A percentile compares a stretch with the other conserved stretches of the same genome.
Conservation (phyloP, 257 asterid genomes). For the Solanum boliviense region DNA sequence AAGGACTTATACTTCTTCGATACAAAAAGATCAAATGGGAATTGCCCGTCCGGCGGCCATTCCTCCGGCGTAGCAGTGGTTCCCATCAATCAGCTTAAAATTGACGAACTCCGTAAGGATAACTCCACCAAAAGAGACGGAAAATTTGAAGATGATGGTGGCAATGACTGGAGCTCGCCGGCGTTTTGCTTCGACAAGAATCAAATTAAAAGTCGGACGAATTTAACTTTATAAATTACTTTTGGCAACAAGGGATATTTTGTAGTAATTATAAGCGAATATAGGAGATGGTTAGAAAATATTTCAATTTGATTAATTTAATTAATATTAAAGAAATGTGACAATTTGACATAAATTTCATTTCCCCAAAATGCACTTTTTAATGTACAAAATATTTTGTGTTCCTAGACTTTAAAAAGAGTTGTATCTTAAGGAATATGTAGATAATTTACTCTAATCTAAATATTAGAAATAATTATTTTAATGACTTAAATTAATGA, state of each 20-base stretch:
- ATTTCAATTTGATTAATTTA: neutral
- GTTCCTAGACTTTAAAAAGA: no score
- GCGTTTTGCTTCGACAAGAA: neutral
- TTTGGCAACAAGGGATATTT: neutral
- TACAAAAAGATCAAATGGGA: slow-evolving; percentile 75
- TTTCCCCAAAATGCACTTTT: neutral
- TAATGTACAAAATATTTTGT: neutral
- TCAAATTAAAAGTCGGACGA: neutral
- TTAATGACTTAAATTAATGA: neutral
- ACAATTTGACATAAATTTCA: neutral
- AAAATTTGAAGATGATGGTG: neutral
- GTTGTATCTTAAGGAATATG: no score
- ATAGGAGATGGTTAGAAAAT: neutral
- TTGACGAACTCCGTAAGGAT: neutral
- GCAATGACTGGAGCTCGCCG: neutral
- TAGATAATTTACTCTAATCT: no score
- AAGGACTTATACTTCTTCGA: slow-evolving; percentile 37
- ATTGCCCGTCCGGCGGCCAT: slow-evolving; percentile 4
- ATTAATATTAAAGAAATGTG: neutral
- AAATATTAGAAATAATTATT: no score
- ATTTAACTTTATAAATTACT: neutral
- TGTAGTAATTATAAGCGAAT: neutral
- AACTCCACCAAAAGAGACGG: neutral
- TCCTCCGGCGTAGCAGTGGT: slow-evolving; percentile 15
- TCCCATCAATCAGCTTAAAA: slow-evolving; percentile 8